Evolutionary conservation across 176 grass and related monocot species (phyloP).

Genomic region (Thinopyrum elongatum): DNA sequence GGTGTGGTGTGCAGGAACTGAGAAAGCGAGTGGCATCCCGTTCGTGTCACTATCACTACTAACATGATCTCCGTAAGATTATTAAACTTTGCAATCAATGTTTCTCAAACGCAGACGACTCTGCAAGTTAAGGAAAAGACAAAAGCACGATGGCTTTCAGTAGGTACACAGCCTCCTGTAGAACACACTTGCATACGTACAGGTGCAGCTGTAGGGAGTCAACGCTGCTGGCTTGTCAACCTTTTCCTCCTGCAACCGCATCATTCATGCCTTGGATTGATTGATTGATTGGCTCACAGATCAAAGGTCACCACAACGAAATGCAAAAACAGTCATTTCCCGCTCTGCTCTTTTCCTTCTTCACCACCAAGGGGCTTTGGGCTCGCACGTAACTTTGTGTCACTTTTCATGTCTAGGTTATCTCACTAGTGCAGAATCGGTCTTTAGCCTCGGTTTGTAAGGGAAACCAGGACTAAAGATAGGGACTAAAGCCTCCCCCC

Average conservation of each 20-base stretch:
- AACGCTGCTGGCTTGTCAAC: slow-evolving; percentile 15
- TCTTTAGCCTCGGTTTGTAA: no score
- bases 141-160: background rate
- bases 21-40: background rate
- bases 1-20: background rate
- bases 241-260: background rate
- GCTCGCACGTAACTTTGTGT: background rate
- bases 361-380: background rate
- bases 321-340: background rate
- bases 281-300: background rate
- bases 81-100: no score
- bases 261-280: slow-evolving; percentile 1
- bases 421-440: no score
- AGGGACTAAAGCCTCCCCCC: no score
- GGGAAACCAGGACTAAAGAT: no score
- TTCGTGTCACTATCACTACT: background rate
- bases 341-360: background rate
- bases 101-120: background rate
- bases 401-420: background rate
- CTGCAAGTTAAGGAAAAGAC: background rate
- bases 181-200: background rate
- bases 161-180: no score
- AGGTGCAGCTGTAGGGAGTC: background rate
- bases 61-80: background rate
- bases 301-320: background rate